Evolutionary conservation across 805 yeast species (phyloP).

Genomic region (Barnettozyma siamensis): DNA sequence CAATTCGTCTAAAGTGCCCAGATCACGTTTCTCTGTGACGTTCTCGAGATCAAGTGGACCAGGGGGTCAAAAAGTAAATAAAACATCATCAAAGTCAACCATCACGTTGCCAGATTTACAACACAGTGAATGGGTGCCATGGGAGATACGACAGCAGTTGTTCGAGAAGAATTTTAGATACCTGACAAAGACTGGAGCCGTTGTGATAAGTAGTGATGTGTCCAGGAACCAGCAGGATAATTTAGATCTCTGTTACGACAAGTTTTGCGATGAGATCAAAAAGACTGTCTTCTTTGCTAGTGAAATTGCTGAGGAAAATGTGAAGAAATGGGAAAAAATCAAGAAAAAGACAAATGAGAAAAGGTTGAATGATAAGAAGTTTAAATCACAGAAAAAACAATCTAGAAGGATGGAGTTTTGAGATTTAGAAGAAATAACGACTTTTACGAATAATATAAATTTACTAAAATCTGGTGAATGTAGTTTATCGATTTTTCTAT

Average conservation of each 20-base stretch:
- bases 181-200: conserved; percentile 44
- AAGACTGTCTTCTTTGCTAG: conserved; percentile 39
- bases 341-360: conserved; percentile 27
- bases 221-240: conserved; percentile 56
- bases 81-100: conserved; percentile 60
- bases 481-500: no score
- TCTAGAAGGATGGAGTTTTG: conserved; percentile 22
- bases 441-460: no score
- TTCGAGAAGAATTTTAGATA: conserved; percentile 38
- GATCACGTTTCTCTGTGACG: conserved; percentile 33
- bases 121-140: conserved; percentile 55
- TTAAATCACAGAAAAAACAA: conserved; percentile 33
- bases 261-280: conserved; percentile 49
- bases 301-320: conserved; percentile 41
- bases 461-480: background rate
- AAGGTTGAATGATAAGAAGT: conserved; percentile 33
- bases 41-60: conserved; percentile 72
- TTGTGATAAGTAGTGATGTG: conserved; percentile 56
- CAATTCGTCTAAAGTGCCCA: conserved; percentile 1
- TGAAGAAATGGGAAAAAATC: conserved; percentile 45
- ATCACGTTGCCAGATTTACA: conserved; percentile 44
- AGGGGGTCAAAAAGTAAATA: conserved; percentile 86
- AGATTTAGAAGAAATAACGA: no score
- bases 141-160: conserved; percentile 39
- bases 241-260: conserved; percentile 51